Evolutionary conservation across 1,139 yeast genomes (phyloP), one percentile per base, ranked within the genome.

Genomic region (Blastobotrys capitulatus): DNA sequence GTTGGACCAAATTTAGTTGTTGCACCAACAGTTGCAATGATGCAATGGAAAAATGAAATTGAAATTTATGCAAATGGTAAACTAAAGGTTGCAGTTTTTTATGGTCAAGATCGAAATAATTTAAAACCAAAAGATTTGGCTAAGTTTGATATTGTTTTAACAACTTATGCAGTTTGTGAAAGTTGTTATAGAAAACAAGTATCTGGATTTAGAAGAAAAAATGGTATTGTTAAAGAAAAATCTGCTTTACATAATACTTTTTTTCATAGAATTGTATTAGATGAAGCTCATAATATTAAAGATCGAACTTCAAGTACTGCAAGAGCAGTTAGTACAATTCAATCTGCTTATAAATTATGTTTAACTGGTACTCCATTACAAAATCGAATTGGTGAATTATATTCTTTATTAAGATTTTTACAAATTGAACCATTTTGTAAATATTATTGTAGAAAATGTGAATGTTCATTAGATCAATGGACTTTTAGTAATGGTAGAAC

Each of bases 41-140:
- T 94, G 86, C 99, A 92, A 65, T 92, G 99, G 99, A 86, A 83
- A 61, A 81, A 85, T 60, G 99, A 92, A 69, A 92, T 92, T 45
- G 87, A 82, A 53, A 78, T 78, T 47, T 96, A 92, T 64, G 84
- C 97, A 0, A 78, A 78, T 34, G 88, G 85, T 9, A 71, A 71
- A 37, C 70, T 92, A 54, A 79, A 77, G 51, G 87, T 84, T 4
- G 77, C 80, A 25, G 69, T 90, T 2, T 92, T 77, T 64, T 97
- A 92, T 68, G 99, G 98, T 3, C 83, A 90, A 0, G 83, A 83
- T 58, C 75, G 96, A 52, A 77, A 84, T 8, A 73, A 73, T 18
- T 29, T 29, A 29, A 59, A 78, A 47, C 64, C 73, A 1, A 73
- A 76, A 10, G 89, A 81, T 52, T 68, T 92, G 46, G 68, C 70